Evolutionary conservation across 176 grass and related monocot genomes (phyloP).

Genomic region (Pontederia crassipes): DNA sequence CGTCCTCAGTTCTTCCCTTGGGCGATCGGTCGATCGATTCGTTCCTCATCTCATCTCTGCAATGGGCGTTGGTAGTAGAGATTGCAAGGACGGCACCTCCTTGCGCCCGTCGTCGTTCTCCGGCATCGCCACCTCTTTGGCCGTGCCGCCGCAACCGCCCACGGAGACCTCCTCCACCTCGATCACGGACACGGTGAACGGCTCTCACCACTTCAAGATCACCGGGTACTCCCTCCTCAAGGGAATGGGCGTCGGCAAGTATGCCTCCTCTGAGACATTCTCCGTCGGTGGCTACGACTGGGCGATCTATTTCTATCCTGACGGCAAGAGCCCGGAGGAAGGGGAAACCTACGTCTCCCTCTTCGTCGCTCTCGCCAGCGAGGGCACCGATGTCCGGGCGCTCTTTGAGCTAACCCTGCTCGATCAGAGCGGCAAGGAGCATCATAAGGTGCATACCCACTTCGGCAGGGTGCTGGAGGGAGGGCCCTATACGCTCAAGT

Average conservation of each 20-base stretch:
- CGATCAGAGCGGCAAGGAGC: constrained; percentile 13
- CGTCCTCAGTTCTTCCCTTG: too few species aligned
- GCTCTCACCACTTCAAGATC: constrained; percentile 10
- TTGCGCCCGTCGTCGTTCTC: background rate
- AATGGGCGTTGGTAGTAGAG: background rate
- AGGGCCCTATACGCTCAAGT: constrained; percentile 9
- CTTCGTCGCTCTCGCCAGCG: constrained; percentile 7
- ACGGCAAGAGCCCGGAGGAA: constrained; percentile 13
- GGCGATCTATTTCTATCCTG: constrained; percentile 18
- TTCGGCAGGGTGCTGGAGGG: constrained; percentile 11
- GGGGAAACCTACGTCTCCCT: background rate
- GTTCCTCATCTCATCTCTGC: too few species aligned
- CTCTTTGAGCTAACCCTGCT: constrained; percentile 13
- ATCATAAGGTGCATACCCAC: constrained; percentile 11
- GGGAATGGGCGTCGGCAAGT: constrained; percentile 12
- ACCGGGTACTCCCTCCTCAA: constrained; percentile 7
- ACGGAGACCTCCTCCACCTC: constrained; percentile 8
- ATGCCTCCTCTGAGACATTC: constrained; percentile 7
- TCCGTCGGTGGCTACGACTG: constrained; percentile 1
- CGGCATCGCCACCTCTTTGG: background rate
- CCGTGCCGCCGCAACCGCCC: background rate
- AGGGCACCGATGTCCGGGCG: constrained; percentile 7
- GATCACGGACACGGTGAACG: constrained; percentile 8
- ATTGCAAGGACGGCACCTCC: background rate
- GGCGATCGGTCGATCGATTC: too few species aligned